phyloP scores from a whole-genome alignment of 768 basidiomycete genomes.

The Polyporus arcularius region DNA sequence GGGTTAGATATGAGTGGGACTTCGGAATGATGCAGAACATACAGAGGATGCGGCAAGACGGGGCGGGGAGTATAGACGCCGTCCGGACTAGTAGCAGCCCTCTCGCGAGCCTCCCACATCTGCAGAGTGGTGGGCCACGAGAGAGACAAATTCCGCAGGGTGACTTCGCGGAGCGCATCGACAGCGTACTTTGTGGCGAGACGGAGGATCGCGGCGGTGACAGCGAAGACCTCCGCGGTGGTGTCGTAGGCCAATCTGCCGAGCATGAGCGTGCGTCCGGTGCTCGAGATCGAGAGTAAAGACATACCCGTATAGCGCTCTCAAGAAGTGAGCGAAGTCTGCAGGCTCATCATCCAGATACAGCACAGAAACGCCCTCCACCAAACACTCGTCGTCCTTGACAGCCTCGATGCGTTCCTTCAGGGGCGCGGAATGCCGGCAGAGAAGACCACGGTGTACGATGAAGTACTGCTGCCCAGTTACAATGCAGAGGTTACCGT shows the following conservation, averaged over 20 bases:
- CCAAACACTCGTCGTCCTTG: conserved; percentile 21
- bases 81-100: conserved; percentile 47
- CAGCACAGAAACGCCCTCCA: conserved; percentile 63
- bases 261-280: conserved; percentile 15
- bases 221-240: conserved; percentile 42
- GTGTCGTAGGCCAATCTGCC: conserved; percentile 6
- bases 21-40: conserved; percentile 27
- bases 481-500: conserved; percentile 70
- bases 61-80: conserved; percentile 60
- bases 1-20: conserved; percentile 4
- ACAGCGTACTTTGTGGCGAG: conserved; percentile 68
- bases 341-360: conserved; percentile 54
- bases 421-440: conserved; percentile 61
- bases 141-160: conserved; percentile 51
- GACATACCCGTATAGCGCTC: conserved; percentile 57
- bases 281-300: conserved; percentile 38
- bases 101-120: conserved; percentile 70
- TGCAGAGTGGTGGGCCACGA: conserved; percentile 64
- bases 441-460: conserved; percentile 67
- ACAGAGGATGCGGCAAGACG: conserved; percentile 70
- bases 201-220: conserved; percentile 57
- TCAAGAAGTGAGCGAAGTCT: conserved; percentile 59
- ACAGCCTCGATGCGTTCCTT: conserved; percentile 37
- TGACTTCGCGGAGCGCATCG: conserved; percentile 54
- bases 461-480: conserved; percentile 61